A percentile compares a stretch with the other conserved stretches of the same genome.
These are phyloP conservation scores for Xylaria sp. DNA, from an alignment of 2,329 filamentous ascomycete species.

Conservation along the genomic window DNA sequence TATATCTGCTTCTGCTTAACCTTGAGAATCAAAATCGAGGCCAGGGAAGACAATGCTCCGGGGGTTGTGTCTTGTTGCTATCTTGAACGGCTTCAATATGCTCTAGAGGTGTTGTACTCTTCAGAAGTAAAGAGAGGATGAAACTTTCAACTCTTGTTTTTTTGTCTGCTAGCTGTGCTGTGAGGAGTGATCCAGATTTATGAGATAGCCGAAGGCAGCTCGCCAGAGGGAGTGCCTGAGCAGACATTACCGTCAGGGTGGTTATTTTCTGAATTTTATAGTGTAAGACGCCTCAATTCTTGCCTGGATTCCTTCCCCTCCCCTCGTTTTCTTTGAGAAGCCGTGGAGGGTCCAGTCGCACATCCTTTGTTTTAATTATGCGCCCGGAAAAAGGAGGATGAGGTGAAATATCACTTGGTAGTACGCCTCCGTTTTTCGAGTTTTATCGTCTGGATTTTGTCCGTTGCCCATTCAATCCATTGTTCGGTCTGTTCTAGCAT, in stretches of 20 bases:
- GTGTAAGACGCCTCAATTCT: neutral
- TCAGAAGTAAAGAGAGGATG: neutral
- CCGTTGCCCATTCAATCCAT: neutral
- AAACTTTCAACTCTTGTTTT: neutral
- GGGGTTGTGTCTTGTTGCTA: neutral
- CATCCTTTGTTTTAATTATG: neutral
- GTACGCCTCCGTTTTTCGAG: no score
- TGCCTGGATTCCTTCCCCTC: neutral
- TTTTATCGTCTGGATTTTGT: no score
- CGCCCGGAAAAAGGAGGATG: neutral
- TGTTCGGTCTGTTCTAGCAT: neutral
- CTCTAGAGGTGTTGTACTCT: no score
- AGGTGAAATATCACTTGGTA: neutral
- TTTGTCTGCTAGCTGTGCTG: neutral
- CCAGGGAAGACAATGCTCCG: no score
- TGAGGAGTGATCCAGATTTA: neutral
- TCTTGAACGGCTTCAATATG: neutral
- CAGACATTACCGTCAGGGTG: neutral
- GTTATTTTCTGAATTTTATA: neutral
- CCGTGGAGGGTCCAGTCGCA: neutral
- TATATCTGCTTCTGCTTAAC: neutral
- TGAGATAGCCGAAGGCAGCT: neutral
- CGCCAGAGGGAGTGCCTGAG: neutral
- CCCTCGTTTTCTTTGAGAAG: neutral
- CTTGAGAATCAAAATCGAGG: neutral